phyloP scores from a whole-genome alignment of 164 flowering plant genomes.

The Cinnamomum micranthum region DNA sequence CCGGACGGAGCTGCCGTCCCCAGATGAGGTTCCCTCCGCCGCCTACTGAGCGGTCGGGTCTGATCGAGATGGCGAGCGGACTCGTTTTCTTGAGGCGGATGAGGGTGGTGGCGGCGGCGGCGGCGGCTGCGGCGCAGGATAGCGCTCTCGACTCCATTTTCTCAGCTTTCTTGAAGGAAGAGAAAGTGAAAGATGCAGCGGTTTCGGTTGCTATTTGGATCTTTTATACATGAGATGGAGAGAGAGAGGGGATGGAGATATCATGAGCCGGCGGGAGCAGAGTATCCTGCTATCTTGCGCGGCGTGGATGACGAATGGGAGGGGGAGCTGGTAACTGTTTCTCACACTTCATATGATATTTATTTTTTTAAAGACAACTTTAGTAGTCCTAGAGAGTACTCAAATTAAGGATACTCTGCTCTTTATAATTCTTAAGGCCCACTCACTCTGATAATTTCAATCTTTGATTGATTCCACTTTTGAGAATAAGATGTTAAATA shows the following conservation, averaged over 20 bases:
- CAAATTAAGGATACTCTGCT: neutral
- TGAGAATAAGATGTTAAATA: neutral
- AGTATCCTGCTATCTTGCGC: neutral
- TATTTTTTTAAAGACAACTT: neutral
- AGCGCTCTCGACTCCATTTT: conserved; percentile 78
- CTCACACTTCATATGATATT: neutral
- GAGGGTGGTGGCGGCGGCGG: conserved; percentile 33
- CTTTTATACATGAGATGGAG: neutral
- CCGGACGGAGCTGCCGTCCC: conserved; percentile 80
- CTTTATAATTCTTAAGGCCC: neutral
- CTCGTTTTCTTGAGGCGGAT: conserved; percentile 21
- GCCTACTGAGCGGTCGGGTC: conserved; percentile 35
- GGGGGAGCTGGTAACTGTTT: neutral
- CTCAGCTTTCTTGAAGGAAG: neutral
- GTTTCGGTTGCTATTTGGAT: neutral
- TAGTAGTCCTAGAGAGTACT: neutral
- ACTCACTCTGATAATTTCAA: neutral
- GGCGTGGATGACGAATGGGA: neutral
- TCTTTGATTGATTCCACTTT: neutral
- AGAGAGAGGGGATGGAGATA: neutral
- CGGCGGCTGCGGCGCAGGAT: conserved; percentile 48
- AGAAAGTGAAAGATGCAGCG: neutral
- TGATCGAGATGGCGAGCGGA: conserved; percentile 18
- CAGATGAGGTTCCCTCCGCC: conserved; percentile 77
- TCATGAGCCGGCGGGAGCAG: neutral